Evolutionary conservation across 2,329 filamentous ascomycete genomes (phyloP).

Genomic region (Beauveria rudraprayagi): DNA sequence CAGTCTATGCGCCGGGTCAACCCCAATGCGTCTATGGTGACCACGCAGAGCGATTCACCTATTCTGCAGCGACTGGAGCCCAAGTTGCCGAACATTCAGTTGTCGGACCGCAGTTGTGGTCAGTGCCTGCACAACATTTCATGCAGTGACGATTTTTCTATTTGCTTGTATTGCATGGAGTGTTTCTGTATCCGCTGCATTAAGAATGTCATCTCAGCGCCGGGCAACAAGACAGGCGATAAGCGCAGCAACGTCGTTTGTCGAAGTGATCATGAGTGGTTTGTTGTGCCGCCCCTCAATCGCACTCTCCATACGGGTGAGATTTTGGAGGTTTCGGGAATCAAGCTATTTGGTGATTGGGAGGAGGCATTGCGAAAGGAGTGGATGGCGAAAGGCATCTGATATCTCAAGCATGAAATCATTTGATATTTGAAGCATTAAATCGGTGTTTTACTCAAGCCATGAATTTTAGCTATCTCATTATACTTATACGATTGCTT

Average conservation of each 20-base stretch:
- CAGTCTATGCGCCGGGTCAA: constrained; percentile 32
- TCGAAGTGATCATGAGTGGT: constrained; percentile 31
- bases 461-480: not conserved
- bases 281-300: constrained; percentile 29
- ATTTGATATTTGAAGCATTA: not conserved
- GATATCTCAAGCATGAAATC: no score
- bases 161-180: constrained; percentile 33
- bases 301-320: constrained; percentile 29
- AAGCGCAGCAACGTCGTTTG: constrained; percentile 24
- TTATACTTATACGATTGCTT: no score
- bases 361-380: constrained; percentile 24
- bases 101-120: constrained; percentile 27
- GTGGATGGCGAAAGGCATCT: constrained; percentile 18
- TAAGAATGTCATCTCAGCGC: constrained; percentile 21
- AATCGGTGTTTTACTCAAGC: not conserved
- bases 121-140: constrained; percentile 30
- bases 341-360: constrained; percentile 29
- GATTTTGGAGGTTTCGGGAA: constrained; percentile 27
- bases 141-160: constrained; percentile 23
- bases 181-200: constrained; percentile 30
- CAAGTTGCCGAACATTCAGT: constrained; percentile 29
- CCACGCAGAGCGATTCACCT: constrained; percentile 22
- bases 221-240: constrained; percentile 24
- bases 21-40: constrained; percentile 18
- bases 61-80: constrained; percentile 23